These are phyloP conservation scores for Actinomortierella ambigua DNA, from an alignment of 371 early-diverging fungal species.

Conservation along the genomic window DNA sequence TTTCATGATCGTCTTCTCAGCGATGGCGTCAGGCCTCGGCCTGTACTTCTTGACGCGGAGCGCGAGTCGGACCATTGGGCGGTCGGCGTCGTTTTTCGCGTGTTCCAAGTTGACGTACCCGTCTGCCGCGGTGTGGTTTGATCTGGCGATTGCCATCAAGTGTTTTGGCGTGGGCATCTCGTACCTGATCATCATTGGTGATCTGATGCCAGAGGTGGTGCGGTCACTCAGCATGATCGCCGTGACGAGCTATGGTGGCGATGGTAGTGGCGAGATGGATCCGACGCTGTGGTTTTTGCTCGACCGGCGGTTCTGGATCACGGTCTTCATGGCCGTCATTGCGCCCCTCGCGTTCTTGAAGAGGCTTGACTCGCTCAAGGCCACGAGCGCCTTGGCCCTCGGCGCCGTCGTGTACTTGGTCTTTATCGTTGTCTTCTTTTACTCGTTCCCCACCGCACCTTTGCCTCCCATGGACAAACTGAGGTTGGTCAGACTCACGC, in stretches of 20 bases:
- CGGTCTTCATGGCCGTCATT: slow-evolving; percentile 72
- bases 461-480: slow-evolving; percentile 52
- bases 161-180: slow-evolving; percentile 99
- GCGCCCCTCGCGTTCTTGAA: slow-evolving; percentile 84
- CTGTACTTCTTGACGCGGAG: slow-evolving; percentile 82
- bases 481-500: slow-evolving; percentile 57
- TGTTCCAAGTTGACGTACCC: slow-evolving; percentile 94
- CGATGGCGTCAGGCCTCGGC: slow-evolving; percentile 77
- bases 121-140: slow-evolving; percentile 87
- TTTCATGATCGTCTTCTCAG: slow-evolving; percentile 79
- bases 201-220: slow-evolving; percentile 88
- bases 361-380: slow-evolving; percentile 92
- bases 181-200: slow-evolving; percentile 98
- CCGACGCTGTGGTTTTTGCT: slow-evolving; percentile 46
- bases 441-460: slow-evolving; percentile 58
- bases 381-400: slow-evolving; percentile 94
- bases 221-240: slow-evolving; percentile 30
- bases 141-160: slow-evolving; percentile 97
- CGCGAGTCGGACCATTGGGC: slow-evolving; percentile 73
- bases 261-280: slow-evolving; percentile 34
- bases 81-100: slow-evolving; percentile 89
- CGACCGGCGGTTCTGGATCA: slow-evolving; percentile 87
- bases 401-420: slow-evolving; percentile 91
- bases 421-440: slow-evolving; percentile 84
- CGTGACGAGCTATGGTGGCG: slow-evolving; percentile 26